Conservation (phyloP, 257 asterid species). For the Nicotiana knightiana region DNA sequence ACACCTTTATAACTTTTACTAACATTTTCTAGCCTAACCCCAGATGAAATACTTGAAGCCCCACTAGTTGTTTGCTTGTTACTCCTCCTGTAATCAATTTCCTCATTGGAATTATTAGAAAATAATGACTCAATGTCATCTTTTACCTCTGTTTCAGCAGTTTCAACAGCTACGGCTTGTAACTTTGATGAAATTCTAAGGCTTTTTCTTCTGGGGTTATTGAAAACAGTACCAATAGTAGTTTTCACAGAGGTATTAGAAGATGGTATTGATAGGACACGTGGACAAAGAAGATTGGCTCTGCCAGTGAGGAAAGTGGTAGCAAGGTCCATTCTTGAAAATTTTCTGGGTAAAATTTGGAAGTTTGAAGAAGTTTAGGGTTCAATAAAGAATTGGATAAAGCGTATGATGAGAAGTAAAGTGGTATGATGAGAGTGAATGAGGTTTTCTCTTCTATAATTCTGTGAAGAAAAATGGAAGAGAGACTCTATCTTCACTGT, state of each 20-base stretch:
- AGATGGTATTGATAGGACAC: conserved; percentile 25
- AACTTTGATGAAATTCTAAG: conserved; percentile 36
- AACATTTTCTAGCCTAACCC: conserved; percentile 76
- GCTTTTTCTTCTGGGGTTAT: conserved; percentile 25
- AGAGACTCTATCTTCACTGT: neutral
- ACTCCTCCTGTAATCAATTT: conserved; percentile 38
- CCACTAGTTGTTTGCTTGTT: conserved; percentile 40
- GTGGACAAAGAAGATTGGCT: conserved; percentile 30
- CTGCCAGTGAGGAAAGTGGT: conserved; percentile 50
- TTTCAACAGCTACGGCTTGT: conserved; percentile 57
- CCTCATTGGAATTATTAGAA: conserved; percentile 28
- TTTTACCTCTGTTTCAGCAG: conserved; percentile 50
- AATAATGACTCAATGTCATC: conserved; percentile 73
- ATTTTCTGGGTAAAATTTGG: neutral
- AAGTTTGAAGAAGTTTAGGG: neutral
- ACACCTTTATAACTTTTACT: conserved; percentile 77
- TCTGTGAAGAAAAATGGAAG: neutral
- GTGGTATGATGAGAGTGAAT: neutral
- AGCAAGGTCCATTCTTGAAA: conserved; percentile 45
- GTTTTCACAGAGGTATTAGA: conserved; percentile 4
- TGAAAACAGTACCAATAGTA: conserved; percentile 14
- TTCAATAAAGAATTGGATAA: neutral
- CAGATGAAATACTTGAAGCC: conserved; percentile 84
- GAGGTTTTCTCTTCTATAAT: neutral
- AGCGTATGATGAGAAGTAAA: neutral